phyloP scores from a whole-genome alignment of 148 eudicot genomes.

The Pharnaceum exiguum region DNA sequence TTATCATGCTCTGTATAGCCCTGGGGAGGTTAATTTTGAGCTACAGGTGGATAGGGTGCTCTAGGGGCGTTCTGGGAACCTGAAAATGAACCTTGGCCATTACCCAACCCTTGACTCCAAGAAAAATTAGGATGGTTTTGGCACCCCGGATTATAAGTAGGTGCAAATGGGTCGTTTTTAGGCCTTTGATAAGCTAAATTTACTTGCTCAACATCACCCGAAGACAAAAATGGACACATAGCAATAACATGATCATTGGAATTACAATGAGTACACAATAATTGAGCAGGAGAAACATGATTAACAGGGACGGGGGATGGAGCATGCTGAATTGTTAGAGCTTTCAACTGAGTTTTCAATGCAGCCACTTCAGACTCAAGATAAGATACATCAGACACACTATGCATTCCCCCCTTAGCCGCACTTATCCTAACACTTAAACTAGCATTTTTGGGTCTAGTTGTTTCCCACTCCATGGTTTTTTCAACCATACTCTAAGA shows the following conservation, averaged over 20 bases:
- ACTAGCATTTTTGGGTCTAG: background rate
- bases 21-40: background rate
- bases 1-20: background rate
- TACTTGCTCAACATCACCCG: background rate
- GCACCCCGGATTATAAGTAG: background rate
- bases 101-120: background rate
- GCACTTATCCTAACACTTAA: no score
- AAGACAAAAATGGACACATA: no score
- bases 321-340: no score
- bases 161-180: background rate
- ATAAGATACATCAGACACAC: no score
- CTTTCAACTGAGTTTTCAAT: no score
- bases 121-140: background rate
- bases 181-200: background rate
- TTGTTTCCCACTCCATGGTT: background rate
- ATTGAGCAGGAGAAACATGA: no score
- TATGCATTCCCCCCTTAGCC: no score
- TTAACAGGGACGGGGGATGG: no score
- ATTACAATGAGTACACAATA: no score
- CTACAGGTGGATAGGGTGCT: background rate
- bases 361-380: no score
- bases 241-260: no score
- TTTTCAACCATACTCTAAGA: background rate
- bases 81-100: background rate
- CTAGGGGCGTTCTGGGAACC: background rate